phyloP scores from a whole-genome alignment of 2,329 filamentous ascomycete genomes.

The Pseudogymnoascus sp. region DNA sequence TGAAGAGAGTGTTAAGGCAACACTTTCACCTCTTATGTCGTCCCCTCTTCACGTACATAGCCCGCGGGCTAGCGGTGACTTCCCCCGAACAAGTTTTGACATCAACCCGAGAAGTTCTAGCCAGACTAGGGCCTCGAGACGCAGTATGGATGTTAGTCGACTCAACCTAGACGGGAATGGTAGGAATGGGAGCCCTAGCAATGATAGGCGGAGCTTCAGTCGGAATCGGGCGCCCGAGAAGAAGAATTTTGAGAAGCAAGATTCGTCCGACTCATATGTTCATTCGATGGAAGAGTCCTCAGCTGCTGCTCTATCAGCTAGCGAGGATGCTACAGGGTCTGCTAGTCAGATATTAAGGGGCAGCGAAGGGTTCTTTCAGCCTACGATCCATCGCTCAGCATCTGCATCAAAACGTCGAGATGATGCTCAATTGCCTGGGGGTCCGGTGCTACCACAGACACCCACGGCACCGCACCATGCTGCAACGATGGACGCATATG shows the following conservation, averaged over 20 bases:
- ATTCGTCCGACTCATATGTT: conserved; percentile 66
- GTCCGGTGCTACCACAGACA: conserved; percentile 18
- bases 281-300: conserved; percentile 68
- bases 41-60: conserved; percentile 29
- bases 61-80: conserved; percentile 47
- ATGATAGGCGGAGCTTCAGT: conserved; percentile 43
- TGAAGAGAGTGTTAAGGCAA: conserved; percentile 52
- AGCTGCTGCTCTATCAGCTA: conserved; percentile 58
- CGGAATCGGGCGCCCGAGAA: conserved; percentile 41
- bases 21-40: conserved; percentile 42
- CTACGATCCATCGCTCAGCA: conserved; percentile 51
- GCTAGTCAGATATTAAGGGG: conserved; percentile 84
- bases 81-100: conserved; percentile 46
- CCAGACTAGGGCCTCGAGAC: conserved; percentile 26
- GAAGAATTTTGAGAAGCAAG: conserved; percentile 45
- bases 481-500: conserved; percentile 18
- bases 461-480: conserved; percentile 14
- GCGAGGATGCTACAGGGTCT: conserved; percentile 66
- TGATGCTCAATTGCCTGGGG: conserved; percentile 14
- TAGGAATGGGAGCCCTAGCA: conserved; percentile 55
- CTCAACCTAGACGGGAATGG: conserved; percentile 33
- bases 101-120: conserved; percentile 45
- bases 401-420: conserved; percentile 20
- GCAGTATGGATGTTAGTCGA: conserved; percentile 45
- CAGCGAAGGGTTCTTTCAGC: conserved; percentile 81